phyloP scores from a whole-genome alignment of 495 filamentous ascomycete genomes.

The Stereocaulon alpinum region DNA sequence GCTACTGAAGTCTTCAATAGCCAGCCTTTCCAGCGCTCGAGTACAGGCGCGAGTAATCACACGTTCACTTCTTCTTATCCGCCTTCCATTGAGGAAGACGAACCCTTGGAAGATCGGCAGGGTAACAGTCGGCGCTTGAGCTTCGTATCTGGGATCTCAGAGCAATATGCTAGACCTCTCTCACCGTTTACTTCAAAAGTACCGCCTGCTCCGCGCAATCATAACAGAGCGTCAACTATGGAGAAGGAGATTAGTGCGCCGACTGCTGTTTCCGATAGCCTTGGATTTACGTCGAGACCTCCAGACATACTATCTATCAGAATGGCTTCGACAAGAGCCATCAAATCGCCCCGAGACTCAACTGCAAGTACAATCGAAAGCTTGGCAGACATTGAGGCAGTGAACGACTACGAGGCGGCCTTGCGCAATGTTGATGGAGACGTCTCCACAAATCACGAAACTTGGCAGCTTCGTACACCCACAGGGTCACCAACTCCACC shows the following conservation, averaged over 20 bases:
- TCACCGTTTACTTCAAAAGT: neutral
- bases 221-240: neutral
- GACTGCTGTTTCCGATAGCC: neutral
- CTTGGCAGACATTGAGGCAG: neutral
- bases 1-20: neutral
- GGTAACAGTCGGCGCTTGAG: neutral
- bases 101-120: neutral
- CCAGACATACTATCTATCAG: neutral
- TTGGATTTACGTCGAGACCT: slow-evolving; percentile 1
- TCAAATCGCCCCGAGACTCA: neutral
- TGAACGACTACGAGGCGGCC: neutral
- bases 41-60: neutral
- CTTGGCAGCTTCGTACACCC: slow-evolving; percentile 1
- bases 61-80: slow-evolving; percentile 1
- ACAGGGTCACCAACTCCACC: neutral
- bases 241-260: slow-evolving; percentile 1
- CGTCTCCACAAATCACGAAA: neutral
- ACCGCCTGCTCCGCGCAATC: neutral
- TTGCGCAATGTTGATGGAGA: neutral
- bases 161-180: neutral
- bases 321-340: neutral
- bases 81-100: slow-evolving; percentile 5
- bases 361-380: neutral
- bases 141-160: neutral
- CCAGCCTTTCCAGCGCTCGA: neutral